Evolutionary conservation across 2,329 filamentous ascomycete species (phyloP).

Genomic region (Furcasterigmium sp.): DNA sequence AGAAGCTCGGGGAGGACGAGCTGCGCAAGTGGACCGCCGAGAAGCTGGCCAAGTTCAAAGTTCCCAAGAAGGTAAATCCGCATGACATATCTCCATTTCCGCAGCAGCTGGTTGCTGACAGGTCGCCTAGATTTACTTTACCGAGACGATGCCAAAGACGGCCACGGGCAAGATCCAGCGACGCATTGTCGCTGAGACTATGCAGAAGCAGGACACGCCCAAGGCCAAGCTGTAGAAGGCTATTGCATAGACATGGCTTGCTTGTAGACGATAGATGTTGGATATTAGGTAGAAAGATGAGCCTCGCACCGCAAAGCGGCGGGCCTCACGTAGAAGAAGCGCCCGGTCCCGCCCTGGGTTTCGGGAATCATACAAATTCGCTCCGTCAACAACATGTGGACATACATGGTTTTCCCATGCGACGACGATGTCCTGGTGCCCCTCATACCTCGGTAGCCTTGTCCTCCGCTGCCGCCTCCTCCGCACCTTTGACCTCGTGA

Average conservation of each 20-base stretch:
- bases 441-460: not conserved
- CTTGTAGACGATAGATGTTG: not conserved
- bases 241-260: not conserved
- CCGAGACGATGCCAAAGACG: conserved; percentile 81
- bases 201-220: conserved; percentile 62
- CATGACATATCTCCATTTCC: not conserved
- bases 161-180: conserved; percentile 88
- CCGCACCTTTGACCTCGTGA: conserved; percentile 18
- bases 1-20: conserved; percentile 50
- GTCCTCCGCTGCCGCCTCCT: conserved; percentile 13
- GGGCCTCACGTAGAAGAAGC: too few relatives aligned
- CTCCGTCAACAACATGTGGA: too few relatives aligned
- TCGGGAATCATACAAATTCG: too few relatives aligned
- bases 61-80: conserved; percentile 67
- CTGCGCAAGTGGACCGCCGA: conserved; percentile 64
- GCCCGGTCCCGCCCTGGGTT: too few relatives aligned
- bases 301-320: too few relatives aligned
- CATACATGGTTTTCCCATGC: too few relatives aligned
- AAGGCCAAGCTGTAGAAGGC: conserved; percentile 47
- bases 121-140: conserved; percentile 67
- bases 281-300: not conserved
- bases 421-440: too few relatives aligned
- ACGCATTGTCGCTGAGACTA: conserved; percentile 78
- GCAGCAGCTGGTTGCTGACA: conserved; percentile 4
- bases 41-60: conserved; percentile 76